Percentiles rank a stretch among this genome's conserved stretches.
phyloP scores from a whole-genome alignment of 2,329 filamentous ascomycete genomes.

The Aspergillus ibericus region DNA sequence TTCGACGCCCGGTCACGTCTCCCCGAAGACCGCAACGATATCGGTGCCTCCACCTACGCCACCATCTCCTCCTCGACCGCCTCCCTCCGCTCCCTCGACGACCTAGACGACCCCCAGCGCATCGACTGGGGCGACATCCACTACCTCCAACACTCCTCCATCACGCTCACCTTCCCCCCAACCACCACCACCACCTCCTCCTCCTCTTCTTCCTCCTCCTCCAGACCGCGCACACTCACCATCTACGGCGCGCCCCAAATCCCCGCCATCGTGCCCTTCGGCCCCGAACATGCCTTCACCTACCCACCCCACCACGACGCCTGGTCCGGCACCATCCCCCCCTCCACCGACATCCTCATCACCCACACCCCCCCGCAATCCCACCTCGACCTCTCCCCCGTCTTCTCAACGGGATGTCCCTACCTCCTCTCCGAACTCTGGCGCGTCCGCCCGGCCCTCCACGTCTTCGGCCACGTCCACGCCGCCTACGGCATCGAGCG shows the following conservation, averaged over 20 bases:
- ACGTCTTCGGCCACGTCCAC: constrained; percentile 86
- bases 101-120: constrained; percentile 46
- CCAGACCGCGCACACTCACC: constrained; percentile 59
- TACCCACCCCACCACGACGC: constrained; percentile 66
- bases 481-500: constrained; percentile 69
- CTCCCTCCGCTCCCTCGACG: constrained; percentile 40
- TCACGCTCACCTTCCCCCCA: constrained; percentile 61
- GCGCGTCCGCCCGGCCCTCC: constrained; percentile 70
- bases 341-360: constrained; percentile 72
- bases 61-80: constrained; percentile 36
- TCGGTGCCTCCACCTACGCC: constrained; percentile 33
- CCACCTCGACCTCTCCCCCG: constrained; percentile 59
- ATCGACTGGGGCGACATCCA: constrained; percentile 67
- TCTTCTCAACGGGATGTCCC: constrained; percentile 68
- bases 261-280: constrained; percentile 66
- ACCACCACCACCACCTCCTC: constrained; percentile 47
- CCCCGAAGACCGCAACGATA: constrained; percentile 52
- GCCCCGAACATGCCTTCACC: constrained; percentile 72
- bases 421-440: constrained; percentile 70
- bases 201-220: no score
- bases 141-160: constrained; percentile 71
- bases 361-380: constrained; percentile 77
- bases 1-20: constrained; percentile 68
- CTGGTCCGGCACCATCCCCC: constrained; percentile 71
- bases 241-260: constrained; percentile 83